Evolutionary conservation across 305 asterid species (phyloP), one percentile per base, ranked within the genome.

Genomic region (Petunia hybrid): DNA sequence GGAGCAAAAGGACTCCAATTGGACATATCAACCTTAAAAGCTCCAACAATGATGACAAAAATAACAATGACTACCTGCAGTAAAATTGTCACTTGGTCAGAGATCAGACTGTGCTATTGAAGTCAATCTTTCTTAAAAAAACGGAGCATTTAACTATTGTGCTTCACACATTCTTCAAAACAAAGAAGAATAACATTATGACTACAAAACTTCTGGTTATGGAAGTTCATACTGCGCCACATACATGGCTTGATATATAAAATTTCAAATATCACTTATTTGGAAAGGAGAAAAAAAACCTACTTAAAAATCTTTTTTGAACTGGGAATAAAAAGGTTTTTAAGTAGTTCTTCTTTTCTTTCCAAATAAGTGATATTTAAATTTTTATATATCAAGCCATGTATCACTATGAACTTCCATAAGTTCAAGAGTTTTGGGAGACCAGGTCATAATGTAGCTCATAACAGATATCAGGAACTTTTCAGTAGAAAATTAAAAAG

Each of bases 1-100:
- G 99, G 99, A 71, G 92, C 91, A 83, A 94, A 95, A 14, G 99
- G 98, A 61, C 91, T 85, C 97, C 99, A 95, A 87, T 95, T 95
- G 80, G 97, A 82, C 83, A 88, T 91, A 85, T 95, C 97, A 75
- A 94, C 95, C 89, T 92, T 85, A 83, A 92, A 91, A 80, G 94
- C 83, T 86, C 99, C 99, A 82, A 85, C 89, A 78, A 90, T 73
- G 77, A 94, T 90, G 86, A 95, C 96, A 76, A 95, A 83, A 55
- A 90, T 88, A 83, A 95, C 99, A 77, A 95, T 91, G 84, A 87
- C 79, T 83, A 95, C 91, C 99, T 94, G 96, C 93, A 85, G 68
- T 77, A 80, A 79, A 82, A 76, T 48, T 80, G 57, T 60, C 63
- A 51, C 77, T 79, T 35, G 31, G 78, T 87, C 86, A 92, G 85